Evolutionary conservation across 2,329 filamentous ascomycete species (phyloP).

Genomic region (Calonectria pseudoreteaudii): DNA sequence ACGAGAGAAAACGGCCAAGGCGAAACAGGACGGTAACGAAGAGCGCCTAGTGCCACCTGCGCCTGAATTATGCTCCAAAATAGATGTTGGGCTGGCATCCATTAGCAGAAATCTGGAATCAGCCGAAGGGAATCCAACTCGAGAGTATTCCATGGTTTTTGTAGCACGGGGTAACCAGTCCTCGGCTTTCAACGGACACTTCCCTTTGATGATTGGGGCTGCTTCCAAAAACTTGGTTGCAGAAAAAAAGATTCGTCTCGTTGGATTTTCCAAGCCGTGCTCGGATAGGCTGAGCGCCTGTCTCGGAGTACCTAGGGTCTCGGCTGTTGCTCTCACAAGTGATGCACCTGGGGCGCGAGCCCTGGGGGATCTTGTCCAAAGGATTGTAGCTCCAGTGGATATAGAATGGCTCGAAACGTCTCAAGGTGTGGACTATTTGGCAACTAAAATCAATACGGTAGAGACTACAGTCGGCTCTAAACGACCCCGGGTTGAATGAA

Average conservation of each 20-base stretch:
- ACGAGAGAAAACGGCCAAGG: constrained; percentile 59
- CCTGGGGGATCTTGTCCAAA: constrained; percentile 67
- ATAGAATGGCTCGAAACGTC: constrained; percentile 62
- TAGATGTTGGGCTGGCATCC: constrained; percentile 74
- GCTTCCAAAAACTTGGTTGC: constrained; percentile 57
- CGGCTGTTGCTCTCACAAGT: constrained; percentile 69
- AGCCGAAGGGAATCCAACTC: not conserved
- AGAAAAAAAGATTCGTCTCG: constrained; percentile 62
- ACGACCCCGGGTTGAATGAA: constrained; percentile 32
- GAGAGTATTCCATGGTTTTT: constrained; percentile 66
- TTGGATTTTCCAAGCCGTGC: constrained; percentile 71
- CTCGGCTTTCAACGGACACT: constrained; percentile 69
- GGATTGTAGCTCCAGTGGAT: constrained; percentile 63
- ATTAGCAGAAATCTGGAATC: constrained; percentile 67
- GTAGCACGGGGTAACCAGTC: constrained; percentile 69
- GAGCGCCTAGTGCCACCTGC: constrained; percentile 47
- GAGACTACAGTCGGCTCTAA: constrained; percentile 52
- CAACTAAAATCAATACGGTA: constrained; percentile 49
- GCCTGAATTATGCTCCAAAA: constrained; percentile 65
- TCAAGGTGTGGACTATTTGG: constrained; percentile 40
- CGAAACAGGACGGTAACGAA: constrained; percentile 31
- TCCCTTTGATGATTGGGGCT: constrained; percentile 65
- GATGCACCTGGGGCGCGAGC: constrained; percentile 68
- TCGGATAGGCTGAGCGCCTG: constrained; percentile 68
- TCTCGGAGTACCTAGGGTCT: constrained; percentile 73